These are phyloP conservation scores for Pichia deserticola DNA, from an alignment of 805 yeast genomes.

Conservation along the genomic window DNA sequence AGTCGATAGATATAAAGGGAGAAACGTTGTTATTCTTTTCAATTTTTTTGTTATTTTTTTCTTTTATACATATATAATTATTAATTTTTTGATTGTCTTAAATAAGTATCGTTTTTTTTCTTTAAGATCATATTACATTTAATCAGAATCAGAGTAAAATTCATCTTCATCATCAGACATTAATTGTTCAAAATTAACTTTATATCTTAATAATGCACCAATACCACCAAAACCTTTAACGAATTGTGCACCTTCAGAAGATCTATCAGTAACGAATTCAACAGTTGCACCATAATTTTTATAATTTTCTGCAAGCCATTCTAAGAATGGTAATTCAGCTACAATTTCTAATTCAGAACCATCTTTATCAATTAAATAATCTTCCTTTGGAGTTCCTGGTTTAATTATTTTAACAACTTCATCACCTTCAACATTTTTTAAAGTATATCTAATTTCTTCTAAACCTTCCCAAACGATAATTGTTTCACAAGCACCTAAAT, in stretches of 20 bases:
- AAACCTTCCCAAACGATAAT: constrained; percentile 90
- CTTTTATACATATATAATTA: too few relatives aligned
- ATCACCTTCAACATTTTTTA: constrained; percentile 76
- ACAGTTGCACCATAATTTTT: constrained; percentile 89
- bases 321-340: constrained; percentile 78
- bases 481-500: constrained; percentile 91
- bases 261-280: constrained; percentile 94
- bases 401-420: constrained; percentile 65
- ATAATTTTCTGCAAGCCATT: constrained; percentile 98
- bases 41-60: too few relatives aligned
- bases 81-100: too few relatives aligned
- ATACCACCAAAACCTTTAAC: constrained; percentile 98
- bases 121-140: constrained; percentile 1
- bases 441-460: constrained; percentile 73
- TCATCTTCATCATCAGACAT: constrained; percentile 83
- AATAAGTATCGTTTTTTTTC: not conserved
- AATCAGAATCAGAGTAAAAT: constrained; percentile 47
- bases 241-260: constrained; percentile 98
- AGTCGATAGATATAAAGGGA: too few relatives aligned
- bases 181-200: constrained; percentile 94
- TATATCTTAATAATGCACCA: constrained; percentile 93
- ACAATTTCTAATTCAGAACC: constrained; percentile 90
- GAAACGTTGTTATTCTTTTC: too few relatives aligned
- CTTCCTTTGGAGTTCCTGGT: constrained; percentile 68
- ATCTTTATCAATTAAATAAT: constrained; percentile 68